A percentile compares a stretch with the other conserved stretches of the same genome.
phyloP scores from a whole-genome alignment of 345 rosid species.

The Eucalyptus pauciflora region DNA sequence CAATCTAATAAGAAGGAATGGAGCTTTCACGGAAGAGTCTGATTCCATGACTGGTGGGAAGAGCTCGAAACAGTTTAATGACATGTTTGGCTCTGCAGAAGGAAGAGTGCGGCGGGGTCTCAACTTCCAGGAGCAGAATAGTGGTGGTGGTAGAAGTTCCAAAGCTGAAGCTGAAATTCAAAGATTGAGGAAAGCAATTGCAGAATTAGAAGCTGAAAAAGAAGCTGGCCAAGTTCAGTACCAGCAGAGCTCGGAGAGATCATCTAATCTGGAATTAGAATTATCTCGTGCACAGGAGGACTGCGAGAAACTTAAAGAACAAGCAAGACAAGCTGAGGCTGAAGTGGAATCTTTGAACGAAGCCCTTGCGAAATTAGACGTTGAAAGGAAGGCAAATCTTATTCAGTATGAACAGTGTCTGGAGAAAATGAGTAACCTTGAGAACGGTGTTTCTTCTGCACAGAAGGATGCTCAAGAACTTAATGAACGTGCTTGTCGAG shows the following conservation, averaged over 20 bases:
- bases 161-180: conserved; percentile 72
- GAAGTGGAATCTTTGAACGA: conserved; percentile 65
- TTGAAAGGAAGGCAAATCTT: conserved; percentile 52
- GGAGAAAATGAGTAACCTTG: conserved; percentile 52
- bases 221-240: conserved; percentile 66
- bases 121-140: conserved; percentile 52
- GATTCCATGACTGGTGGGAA: conserved; percentile 29
- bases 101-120: conserved; percentile 73
- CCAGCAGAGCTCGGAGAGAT: conserved; percentile 60
- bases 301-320: conserved; percentile 43
- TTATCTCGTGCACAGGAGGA: conserved; percentile 60
- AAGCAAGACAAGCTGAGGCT: conserved; percentile 68
- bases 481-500: conserved; percentile 45
- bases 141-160: conserved; percentile 36
- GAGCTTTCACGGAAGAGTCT: conserved; percentile 56
- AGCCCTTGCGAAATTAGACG: conserved; percentile 41
- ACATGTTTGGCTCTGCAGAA: conserved; percentile 32
- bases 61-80: conserved; percentile 48
- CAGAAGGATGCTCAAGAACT: conserved; percentile 54
- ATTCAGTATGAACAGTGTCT: conserved; percentile 64
- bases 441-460: conserved; percentile 34
- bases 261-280: conserved; percentile 62
- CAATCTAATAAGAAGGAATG: conserved; percentile 36
- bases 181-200: conserved; percentile 62
- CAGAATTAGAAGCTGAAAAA: conserved; percentile 84